phyloP scores from a whole-genome alignment of 2,329 filamentous ascomycete genomes.

The Corynespora cassiicola region DNA sequence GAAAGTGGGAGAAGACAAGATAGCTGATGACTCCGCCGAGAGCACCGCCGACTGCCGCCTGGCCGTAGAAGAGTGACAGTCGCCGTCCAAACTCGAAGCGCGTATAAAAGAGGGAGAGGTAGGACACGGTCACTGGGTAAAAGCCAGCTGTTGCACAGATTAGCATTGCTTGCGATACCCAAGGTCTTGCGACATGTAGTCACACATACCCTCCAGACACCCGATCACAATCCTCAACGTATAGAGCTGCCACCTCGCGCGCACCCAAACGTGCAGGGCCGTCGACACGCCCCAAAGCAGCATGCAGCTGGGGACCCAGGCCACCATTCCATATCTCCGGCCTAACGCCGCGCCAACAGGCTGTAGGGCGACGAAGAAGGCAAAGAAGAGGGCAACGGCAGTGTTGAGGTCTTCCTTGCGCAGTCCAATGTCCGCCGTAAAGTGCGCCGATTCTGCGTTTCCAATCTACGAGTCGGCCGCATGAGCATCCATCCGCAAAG shows the following conservation, averaged over 20 bases:
- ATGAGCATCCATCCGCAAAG: not conserved
- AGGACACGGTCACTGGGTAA: slow-evolving; percentile 65
- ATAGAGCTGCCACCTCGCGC: slow-evolving; percentile 55
- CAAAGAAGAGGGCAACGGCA: slow-evolving; percentile 64
- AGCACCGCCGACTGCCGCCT: slow-evolving; percentile 63
- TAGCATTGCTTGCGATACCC: slow-evolving; percentile 20
- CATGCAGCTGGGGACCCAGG: slow-evolving; percentile 66
- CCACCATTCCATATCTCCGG: slow-evolving; percentile 60
- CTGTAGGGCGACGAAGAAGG: slow-evolving; percentile 65
- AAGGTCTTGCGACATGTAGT: slow-evolving; percentile 11
- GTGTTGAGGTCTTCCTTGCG: slow-evolving; percentile 60
- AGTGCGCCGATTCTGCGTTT: slow-evolving; percentile 65
- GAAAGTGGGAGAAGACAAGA: slow-evolving; percentile 54
- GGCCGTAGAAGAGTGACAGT: slow-evolving; percentile 63
- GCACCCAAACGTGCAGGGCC: slow-evolving; percentile 55
- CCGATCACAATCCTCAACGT: slow-evolving; percentile 54
- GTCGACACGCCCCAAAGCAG: slow-evolving; percentile 59
- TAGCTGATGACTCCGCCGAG: slow-evolving; percentile 63
- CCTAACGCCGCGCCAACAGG: slow-evolving; percentile 65
- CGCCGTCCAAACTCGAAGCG: slow-evolving; percentile 63
- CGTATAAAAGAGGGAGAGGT: slow-evolving; percentile 65
- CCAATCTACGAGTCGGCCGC: slow-evolving; percentile 49
- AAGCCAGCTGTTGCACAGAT: slow-evolving; percentile 57
- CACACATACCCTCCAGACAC: slow-evolving; percentile 50
- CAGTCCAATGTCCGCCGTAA: slow-evolving; percentile 62